Base-by-base conservation (phyloP, 345 rosid genomes). In the Cardamine resedifolia region DNA sequence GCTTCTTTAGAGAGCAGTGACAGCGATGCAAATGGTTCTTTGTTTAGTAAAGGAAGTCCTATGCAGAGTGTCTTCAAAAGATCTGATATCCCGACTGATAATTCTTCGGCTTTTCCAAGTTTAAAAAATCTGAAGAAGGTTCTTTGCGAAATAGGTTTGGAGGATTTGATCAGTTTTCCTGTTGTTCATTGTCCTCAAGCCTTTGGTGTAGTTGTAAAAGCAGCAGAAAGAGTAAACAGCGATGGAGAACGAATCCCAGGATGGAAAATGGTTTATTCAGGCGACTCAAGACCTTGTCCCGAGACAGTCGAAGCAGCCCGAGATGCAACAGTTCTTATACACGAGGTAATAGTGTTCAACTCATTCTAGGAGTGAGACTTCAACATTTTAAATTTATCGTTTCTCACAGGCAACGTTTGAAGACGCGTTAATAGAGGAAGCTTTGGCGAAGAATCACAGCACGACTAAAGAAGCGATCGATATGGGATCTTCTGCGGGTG, bases 161-260 rank as follows among this genome's bases (percentile, higher is more conserved):
- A 86, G 51, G 75, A 77, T 48, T 78, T 91, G 83, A 75, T 87
- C 69, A 91, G 98, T 48, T 88, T 94, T 61, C 98, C 98, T 16
- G 98, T 94, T 20, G 90, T 94, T 68, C 98, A 94, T 64, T 94
- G 96, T 76, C 96, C 95, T 58, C 92, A 94, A 75, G 89, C 98
- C 30, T 94, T 79, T 72, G 98, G 98, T 28, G 77, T 91, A 24
- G 80, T 76, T 57, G 66, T 94, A 51, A 85, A 85, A 80, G 96
- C 96, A 5, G 83, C 88, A 12, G 85, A 89, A 57, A 87, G 96
- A 77, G 69, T 78, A 21, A 91, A 91, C 72, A 76, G 77, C 53
- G 72, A 64, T 62, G 95, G 95, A 45, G 85, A 89, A 82, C 60
- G 31, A 39, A 94, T 91, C 63, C 96, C 88, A 0, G 98, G 98